Evolutionary conservation across 2,329 filamentous ascomycete species (phyloP), one percentile per base, ranked within the genome.

Genomic region (Botrytis fabae): DNA sequence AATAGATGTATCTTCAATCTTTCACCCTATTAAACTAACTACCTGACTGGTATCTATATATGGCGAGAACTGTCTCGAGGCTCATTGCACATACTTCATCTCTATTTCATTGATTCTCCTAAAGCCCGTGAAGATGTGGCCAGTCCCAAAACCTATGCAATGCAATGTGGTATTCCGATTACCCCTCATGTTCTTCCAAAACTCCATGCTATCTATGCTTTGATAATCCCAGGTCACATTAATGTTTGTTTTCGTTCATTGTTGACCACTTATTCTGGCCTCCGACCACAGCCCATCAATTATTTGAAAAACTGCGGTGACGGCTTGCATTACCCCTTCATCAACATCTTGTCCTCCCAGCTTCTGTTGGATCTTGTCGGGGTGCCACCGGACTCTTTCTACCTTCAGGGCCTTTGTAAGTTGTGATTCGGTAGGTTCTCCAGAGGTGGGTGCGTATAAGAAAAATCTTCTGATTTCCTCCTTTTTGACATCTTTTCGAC

Each of bases 301-400:
- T 44, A 94, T 90, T 83, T 98, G 95, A 79, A 98, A 99, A 16
- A 97, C 91, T 10, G 93, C 92, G 18, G 95, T 99, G 60, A 98
- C 93, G 71, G 90, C 87, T 80, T 89, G 90, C 86, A 97, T 91
- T 4, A 93, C 89, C 5, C 86, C 86, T 38, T 89, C 86, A 65
- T 95, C 91, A 66, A 97, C 89, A 22, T 86, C 85, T 74, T 89
- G 84, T 0, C 88, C 89, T 4, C 94, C 93, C 74, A 97, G 91
- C 70, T 90, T 89, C 83, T 98, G 96, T 84, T 98, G 94, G 72
- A 98, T 92, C 85, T 98, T 99, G 83, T 99, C 96, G 6, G 96
- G 96, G 84, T 99, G 96, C 96, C 96, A 99, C 25, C 94, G 87
- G 28, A 98, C 91, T 69, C 96, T 89, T 84, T 99, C 96, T 8